These are phyloP conservation scores for Aspergillus sp. DNA, from an alignment of 2,329 filamentous ascomycete genomes.

Conservation along the genomic window DNA sequence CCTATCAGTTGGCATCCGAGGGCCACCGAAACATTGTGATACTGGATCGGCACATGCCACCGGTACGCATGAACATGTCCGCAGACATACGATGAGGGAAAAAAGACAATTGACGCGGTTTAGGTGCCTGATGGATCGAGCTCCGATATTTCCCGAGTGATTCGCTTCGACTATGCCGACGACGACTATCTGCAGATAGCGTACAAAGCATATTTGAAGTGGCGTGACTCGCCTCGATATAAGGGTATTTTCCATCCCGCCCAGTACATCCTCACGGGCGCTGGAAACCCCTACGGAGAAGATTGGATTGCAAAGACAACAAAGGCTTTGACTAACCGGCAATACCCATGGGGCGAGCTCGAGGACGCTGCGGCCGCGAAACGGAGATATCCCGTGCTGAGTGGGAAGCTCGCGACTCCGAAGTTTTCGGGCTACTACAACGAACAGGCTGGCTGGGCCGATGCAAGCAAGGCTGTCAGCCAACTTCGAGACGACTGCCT, in stretches of 20 bases:
- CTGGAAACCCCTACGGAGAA: conserved; percentile 4
- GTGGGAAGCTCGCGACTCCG: conserved; percentile 15
- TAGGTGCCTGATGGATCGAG: conserved; percentile 30
- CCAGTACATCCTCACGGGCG: conserved; percentile 10
- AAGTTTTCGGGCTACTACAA: conserved; percentile 19
- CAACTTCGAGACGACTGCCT: conserved; percentile 16
- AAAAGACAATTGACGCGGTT: no score
- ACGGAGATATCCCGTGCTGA: conserved; percentile 27
- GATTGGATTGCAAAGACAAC: conserved; percentile 11
- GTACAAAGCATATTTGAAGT: conserved; percentile 23
- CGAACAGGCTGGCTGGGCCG: conserved; percentile 23
- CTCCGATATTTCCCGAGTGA: conserved; percentile 32
- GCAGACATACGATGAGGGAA: no score
- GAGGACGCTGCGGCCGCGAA: conserved; percentile 6
- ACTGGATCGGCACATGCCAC: conserved; percentile 16
- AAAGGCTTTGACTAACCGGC: conserved; percentile 8
- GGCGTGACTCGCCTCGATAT: conserved; percentile 11
- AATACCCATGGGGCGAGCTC: conserved; percentile 7
- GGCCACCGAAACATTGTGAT: conserved; percentile 11
- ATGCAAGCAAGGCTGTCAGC: conserved; percentile 18
- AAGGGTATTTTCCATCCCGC: conserved; percentile 13
- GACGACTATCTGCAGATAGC: conserved; percentile 25
- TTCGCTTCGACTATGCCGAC: conserved; percentile 34
- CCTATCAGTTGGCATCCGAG: conserved; percentile 5
- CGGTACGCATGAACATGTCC: conserved; percentile 1